These are phyloP conservation scores for Hyaloscypha variabilis DNA, from an alignment of 495 filamentous ascomycete genomes.

Conservation along the genomic window DNA sequence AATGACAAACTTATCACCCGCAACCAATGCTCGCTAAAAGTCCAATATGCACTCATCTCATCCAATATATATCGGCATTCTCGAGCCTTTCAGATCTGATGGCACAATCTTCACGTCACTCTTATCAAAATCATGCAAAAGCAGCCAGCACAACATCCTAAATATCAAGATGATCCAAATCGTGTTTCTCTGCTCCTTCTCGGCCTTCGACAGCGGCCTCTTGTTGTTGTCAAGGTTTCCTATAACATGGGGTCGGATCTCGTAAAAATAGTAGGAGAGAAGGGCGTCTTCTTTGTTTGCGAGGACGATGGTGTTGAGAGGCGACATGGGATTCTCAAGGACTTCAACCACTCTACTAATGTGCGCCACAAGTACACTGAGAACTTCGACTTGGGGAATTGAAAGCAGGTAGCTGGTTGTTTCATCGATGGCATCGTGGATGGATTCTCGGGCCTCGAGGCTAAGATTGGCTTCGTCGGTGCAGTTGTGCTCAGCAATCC, in stretches of 20 bases:
- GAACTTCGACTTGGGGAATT: conserved; percentile 23
- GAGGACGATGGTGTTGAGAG: conserved; percentile 34
- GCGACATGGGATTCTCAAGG: conserved; percentile 25
- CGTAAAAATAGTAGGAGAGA: conserved; percentile 45
- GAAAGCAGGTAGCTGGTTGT: conserved; percentile 35
- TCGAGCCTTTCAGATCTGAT: conserved; percentile 46
- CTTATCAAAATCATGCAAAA: conserved; percentile 53
- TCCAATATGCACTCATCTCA: conserved; percentile 5
- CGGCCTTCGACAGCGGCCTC: conserved; percentile 7
- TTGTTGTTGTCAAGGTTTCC: conserved; percentile 19
- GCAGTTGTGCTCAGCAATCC: conserved; percentile 18
- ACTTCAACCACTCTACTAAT: conserved; percentile 27
- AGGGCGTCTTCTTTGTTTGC: conserved; percentile 44
- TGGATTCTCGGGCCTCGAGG: conserved; percentile 35
- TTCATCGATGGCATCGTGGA: conserved; percentile 41
- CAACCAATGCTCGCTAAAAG: neutral
- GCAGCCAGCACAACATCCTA: conserved; percentile 55
- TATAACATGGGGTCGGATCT: conserved; percentile 38
- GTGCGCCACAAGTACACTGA: conserved; percentile 28
- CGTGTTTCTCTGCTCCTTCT: conserved; percentile 24
- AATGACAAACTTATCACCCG: neutral
- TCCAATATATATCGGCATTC: conserved; percentile 51
- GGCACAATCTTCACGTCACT: conserved; percentile 49
- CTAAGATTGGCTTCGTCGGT: conserved; percentile 25
- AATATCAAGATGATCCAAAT: conserved; percentile 53